Conservation (phyloP, 371 early-diverging fungal genomes). For the Chytridium lagenaria region DNA sequence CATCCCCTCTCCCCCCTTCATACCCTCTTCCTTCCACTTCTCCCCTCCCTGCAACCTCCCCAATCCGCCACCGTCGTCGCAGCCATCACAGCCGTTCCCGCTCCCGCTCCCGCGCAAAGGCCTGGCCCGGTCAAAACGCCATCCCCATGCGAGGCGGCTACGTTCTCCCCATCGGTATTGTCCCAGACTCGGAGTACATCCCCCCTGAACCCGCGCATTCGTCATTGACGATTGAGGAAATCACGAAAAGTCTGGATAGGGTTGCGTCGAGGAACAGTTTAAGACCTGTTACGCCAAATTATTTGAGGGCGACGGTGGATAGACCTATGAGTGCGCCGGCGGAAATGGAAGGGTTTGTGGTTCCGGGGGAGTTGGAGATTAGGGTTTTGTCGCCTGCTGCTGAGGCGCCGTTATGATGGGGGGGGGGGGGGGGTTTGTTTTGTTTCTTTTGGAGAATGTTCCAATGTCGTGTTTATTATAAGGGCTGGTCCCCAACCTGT, state of each 20-base stretch:
- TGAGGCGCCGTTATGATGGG: too few species aligned
- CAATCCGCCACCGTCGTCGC: background rate
- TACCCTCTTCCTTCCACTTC: too few species aligned
- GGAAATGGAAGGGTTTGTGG: background rate
- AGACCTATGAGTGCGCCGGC: background rate
- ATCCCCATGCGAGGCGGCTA: slow-evolving; percentile 5
- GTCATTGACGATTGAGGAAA: background rate
- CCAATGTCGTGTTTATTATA: too few species aligned
- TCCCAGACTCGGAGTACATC: background rate
- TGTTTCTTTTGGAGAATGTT: too few species aligned
- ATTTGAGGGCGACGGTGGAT: background rate
- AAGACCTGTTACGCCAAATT: background rate
- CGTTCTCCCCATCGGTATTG: slow-evolving; percentile 3
- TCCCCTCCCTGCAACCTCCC: background rate
- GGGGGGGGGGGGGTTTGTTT: too few species aligned
- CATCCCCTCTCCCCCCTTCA: background rate
- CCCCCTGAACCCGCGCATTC: background rate
- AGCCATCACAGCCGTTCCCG: background rate
- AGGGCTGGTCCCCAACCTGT: too few species aligned
- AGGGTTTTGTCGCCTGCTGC: too few species aligned
- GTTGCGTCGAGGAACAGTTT: background rate
- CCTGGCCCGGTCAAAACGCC: slow-evolving; percentile 17
- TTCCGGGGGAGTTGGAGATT: too few species aligned
- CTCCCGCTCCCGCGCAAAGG: background rate
- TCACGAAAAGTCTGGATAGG: background rate